Base-by-base conservation (phyloP, 192 early-diverging fungal genomes). In the Coemansia sp. region DNA sequence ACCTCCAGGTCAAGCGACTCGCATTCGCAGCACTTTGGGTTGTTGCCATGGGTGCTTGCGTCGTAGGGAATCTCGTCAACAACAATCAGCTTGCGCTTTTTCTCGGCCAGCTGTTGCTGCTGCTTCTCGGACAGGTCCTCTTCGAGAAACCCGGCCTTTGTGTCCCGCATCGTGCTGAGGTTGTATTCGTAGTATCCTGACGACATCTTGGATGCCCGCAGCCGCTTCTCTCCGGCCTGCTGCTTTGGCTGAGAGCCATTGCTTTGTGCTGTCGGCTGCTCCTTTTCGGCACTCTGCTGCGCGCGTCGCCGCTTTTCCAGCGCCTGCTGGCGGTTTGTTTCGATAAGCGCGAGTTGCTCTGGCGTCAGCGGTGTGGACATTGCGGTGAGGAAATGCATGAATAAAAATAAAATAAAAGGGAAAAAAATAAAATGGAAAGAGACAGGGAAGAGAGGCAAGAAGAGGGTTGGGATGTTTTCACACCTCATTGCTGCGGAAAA, bases 11-110 rank as follows among this genome's bases (percentile, higher is more conserved):
- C 95, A 32, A 92, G 65, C 8, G 93, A 91, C 19, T 76, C 71
- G 84, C 98, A 99, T 60, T 97, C 91, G 50, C 82, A 71, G 75
- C 95, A 98, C 64, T 85, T 85, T n/a, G 87, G 88, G 64, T 86
- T 86, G 14, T 89, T 80, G 12, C 90, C 84, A 6, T 73, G 58
- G 42, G 85, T 81, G 39, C 86, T 82, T 39, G 50, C 67, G 22
- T 65, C 53, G 20, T 40, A 45, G 19, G 54, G 53, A 12, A 70
- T 63, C 16, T 76, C 62, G 32, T 82, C 64, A n/a, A 20, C 41
- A 12, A 68, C 14, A 4, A 64, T 60, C 12, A 57, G 13, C 37
- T 63, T 62, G 40, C 81, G 72, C 48, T 49, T 67, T 55, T 76
- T 73, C 51, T 67, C 65, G 5, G 51, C 32, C 32, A 32, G 32